Conservation (phyloP, 257 asterid species). For the Craterostigma plantagineum region DNA sequence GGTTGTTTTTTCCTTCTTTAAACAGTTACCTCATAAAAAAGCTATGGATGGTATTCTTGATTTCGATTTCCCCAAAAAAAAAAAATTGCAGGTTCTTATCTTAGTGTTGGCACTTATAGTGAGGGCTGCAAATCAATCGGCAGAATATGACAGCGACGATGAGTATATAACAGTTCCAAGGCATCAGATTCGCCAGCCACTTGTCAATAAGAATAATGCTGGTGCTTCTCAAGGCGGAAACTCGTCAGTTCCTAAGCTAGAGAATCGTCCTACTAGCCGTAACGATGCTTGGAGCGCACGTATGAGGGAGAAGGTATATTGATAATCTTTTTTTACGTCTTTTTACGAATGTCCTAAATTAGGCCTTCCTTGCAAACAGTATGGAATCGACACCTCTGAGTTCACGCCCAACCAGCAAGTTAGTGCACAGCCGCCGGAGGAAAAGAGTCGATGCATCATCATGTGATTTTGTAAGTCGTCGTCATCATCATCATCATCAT, state of each 20-base stretch:
- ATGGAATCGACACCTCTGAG: constrained; percentile 91
- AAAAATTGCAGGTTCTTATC: background rate
- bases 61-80: background rate
- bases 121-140: too few species aligned
- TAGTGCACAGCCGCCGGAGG: constrained; percentile 44
- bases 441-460: constrained; percentile 54
- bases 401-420: constrained; percentile 79
- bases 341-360: constrained; percentile 5
- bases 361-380: constrained; percentile 27
- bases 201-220: background rate
- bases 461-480: constrained; percentile 39
- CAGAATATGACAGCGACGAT: too few species aligned
- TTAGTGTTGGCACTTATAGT: too few species aligned
- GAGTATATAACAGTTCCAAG: too few species aligned
- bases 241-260: constrained; percentile 21
- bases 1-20: too few species aligned
- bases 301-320: too few species aligned
- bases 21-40: too few species aligned
- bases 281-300: too few species aligned
- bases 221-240: constrained; percentile 8
- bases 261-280: constrained; percentile 35
- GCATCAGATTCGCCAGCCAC: too few species aligned
- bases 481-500: too few species aligned
- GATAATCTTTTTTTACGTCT: background rate
- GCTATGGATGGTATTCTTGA: too few species aligned